Base-by-base conservation (phyloP, 2,329 filamentous ascomycete species). In the Huntiella bhutanensis region DNA sequence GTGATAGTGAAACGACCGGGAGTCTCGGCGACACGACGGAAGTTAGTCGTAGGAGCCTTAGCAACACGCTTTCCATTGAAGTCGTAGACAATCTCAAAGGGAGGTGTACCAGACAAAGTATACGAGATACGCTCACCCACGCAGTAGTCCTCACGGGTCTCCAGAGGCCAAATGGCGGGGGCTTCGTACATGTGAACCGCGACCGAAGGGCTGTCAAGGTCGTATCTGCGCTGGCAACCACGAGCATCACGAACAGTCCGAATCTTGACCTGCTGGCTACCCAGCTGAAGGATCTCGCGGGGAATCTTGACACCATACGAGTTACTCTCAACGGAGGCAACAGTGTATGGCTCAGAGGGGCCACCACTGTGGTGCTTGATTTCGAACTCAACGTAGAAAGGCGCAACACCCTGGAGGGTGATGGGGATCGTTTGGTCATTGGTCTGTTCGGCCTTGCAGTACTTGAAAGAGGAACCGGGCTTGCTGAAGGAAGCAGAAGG, bases 51-150 rank as follows among this genome's bases (percentile, higher is more conserved):
- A 34, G 73, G 66, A 10, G 82, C 80, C 53, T 80, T 80, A 46
- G 88, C 91, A 59, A 84, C 88, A 63, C 82, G 79, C 37, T 73
- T 71, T 47, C 79, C 80, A 54, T 87, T 78, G 63, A 98, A 98
- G 8, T 76, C 82, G 64, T 98, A 98, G 60, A 80, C 80, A 39
- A 98, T 80, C 39, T 88, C 84, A 60, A 98, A 98, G 0, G 92
- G 92, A 13, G 86, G 79, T 46, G 83, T 82, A 39, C 91, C 92
- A 1, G 85, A 84, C 4, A 98, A 75, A 0, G 84, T 86, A 63
- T 94, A 98, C 3, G 83, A 82, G 53, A 98, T 80, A 46, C 87
- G 80, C 60, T 98, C 91, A 53, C 92, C 91, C 8, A 98, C 87
- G 61, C 91, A 98, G 63, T 88, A 95, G 63, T 98, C 84, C 12